Base-by-base conservation (phyloP, 768 basidiomycete genomes). In the Termitomyces sp. region DNA sequence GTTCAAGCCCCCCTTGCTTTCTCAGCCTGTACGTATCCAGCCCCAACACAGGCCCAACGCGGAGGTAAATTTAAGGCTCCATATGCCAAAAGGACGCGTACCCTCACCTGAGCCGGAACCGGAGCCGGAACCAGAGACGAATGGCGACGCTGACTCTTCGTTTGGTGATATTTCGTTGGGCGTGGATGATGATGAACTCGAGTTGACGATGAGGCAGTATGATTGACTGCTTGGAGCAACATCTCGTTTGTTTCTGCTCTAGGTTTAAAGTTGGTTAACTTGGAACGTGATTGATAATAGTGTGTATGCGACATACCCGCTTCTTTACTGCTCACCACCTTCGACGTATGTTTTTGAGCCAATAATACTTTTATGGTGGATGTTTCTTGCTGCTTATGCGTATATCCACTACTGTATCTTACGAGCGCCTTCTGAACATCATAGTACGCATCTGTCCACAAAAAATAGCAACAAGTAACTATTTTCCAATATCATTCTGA, bases 1-100 rank as follows among this genome's bases (percentile, higher is more conserved):
- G 6, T 76, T 77, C 66, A 74, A 68, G 45, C 70, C 74, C 7
- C 75, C 75, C 3, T 62, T 75, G 28, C 61, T 69, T 12, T 58
- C 64, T 21, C 60, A 61, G 53, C 59, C 68, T 3, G 52, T 35
- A 59, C 65, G 44, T 54, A 65, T 33, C 14, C 45, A 38, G 33
- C 14, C 35, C 8, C 45, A 38, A 38, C 14, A 38, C n/a, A 31
- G 23, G 54, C 14, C 15, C 30, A 14, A 53, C 17, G 6, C n/a
- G 8, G 51, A 30, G 15, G 8, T n/a, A 1, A 43, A n/a, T 11
- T 31, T 14, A 3, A 54, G 19, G 14, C 31, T 35, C 14, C 44
- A 15, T 17, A 6, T 1, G 31, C 10, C 31, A 9, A 10, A 10
- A 33, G 31, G 9, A 33, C 31, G 31, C 31, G 31, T 1, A 9